Evolutionary conservation across 768 basidiomycete genomes (phyloP).

Genomic region (Ramaria sp.): DNA sequence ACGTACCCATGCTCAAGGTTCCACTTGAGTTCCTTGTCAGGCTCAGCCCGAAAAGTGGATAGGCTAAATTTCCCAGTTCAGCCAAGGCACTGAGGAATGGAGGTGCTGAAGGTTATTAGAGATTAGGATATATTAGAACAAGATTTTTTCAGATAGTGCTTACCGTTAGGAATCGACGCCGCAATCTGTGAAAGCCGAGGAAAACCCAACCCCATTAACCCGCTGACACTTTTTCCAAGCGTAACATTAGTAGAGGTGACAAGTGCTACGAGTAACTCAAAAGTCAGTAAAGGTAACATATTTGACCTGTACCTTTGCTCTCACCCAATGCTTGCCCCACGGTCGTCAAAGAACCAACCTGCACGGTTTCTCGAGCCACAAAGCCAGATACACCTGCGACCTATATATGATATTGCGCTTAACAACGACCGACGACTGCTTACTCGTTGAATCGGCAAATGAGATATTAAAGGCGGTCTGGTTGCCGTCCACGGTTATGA

Average conservation of each 20-base stretch:
- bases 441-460: slow-evolving; percentile 67
- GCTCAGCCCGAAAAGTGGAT: slow-evolving; percentile 68
- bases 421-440: slow-evolving; percentile 9
- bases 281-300: background rate
- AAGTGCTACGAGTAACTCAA: slow-evolving; percentile 33
- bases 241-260: slow-evolving; percentile 52
- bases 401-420: background rate
- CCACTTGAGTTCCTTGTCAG: slow-evolving; percentile 50
- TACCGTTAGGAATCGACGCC: slow-evolving; percentile 36
- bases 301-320: slow-evolving; percentile 12
- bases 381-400: slow-evolving; percentile 53
- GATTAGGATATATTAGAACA: background rate
- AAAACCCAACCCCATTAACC: slow-evolving; percentile 68
- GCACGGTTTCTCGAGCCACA: slow-evolving; percentile 53
- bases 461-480: slow-evolving; percentile 43
- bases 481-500: slow-evolving; percentile 49
- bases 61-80: slow-evolving; percentile 51
- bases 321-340: slow-evolving; percentile 58
- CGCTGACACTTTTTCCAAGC: slow-evolving; percentile 53
- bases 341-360: slow-evolving; percentile 48
- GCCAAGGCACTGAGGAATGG: slow-evolving; percentile 59
- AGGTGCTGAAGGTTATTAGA: slow-evolving; percentile 32
- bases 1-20: slow-evolving; percentile 50
- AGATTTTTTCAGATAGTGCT: background rate
- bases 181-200: slow-evolving; percentile 57